Evolutionary conservation across 306 rosid species (phyloP).

Genomic region (Medicago arabica): DNA sequence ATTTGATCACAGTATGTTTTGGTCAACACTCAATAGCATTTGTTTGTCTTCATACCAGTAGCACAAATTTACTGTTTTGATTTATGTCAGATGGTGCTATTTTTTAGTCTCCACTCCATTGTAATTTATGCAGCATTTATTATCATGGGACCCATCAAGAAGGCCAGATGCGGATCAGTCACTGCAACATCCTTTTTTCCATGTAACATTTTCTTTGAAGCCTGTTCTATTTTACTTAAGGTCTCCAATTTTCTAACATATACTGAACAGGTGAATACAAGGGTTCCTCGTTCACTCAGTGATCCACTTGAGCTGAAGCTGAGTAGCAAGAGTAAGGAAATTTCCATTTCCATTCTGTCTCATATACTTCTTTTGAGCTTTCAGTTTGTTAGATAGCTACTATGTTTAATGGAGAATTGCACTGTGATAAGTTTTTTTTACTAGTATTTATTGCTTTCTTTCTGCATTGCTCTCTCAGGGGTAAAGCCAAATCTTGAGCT

Average conservation of each 20-base stretch:
- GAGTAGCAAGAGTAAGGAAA: conserved; percentile 67
- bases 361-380: conserved; percentile 23
- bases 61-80: conserved; percentile 14
- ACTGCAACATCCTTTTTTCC: conserved; percentile 80
- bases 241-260: conserved; percentile 42
- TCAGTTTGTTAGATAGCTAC: conserved; percentile 30
- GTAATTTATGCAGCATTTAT: conserved; percentile 59
- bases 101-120: conserved; percentile 38
- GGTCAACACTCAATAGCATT: conserved; percentile 35
- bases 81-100: conserved; percentile 14
- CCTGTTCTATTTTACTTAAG: conserved; percentile 33
- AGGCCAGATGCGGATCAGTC: conserved; percentile 81
- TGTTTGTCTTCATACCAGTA: conserved; percentile 14
- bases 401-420: conserved; percentile 10
- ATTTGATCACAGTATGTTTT: conserved; percentile 69
- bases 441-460: conserved; percentile 39
- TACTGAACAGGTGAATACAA: conserved; percentile 57
- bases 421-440: conserved; percentile 17
- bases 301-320: conserved; percentile 88
- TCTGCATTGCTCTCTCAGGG: conserved; percentile 53
- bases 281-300: conserved; percentile 63
- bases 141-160: conserved; percentile 84
- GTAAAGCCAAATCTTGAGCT: conserved; percentile 83
- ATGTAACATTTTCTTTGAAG: conserved; percentile 54
- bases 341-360: conserved; percentile 27